These are phyloP conservation scores for Magnolia kwangsiensis DNA, from an alignment of 164 flowering plant genomes.

Conservation along the genomic window DNA sequence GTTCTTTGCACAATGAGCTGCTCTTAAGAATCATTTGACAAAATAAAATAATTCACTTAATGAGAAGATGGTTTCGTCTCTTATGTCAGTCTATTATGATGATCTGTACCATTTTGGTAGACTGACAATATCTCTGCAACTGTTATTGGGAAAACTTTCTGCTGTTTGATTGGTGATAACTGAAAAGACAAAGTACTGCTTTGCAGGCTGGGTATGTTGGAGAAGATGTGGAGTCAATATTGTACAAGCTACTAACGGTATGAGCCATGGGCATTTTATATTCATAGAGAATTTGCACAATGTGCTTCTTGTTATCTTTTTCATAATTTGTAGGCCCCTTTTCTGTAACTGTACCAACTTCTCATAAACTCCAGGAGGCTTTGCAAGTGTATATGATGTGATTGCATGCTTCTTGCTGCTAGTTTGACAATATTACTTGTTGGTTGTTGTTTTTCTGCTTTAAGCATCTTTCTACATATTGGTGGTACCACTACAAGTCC, in stretches of 20 bases:
- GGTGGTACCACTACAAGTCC: not conserved
- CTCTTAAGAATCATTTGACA: not conserved
- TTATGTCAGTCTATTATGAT: no score
- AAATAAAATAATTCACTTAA: not conserved
- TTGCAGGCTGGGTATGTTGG: conserved; percentile 61
- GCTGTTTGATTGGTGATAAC: not conserved
- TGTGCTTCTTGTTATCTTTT: not conserved
- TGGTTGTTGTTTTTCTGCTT: not conserved
- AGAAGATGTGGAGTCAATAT: conserved; percentile 96
- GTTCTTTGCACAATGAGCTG: not conserved
- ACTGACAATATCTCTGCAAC: not conserved
- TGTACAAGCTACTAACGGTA: conserved; percentile 88
- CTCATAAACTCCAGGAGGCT: not conserved
- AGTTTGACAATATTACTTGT: not conserved
- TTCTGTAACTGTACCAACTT: not conserved
- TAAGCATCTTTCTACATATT: not conserved
- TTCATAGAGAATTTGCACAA: not conserved
- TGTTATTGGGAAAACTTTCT: not conserved
- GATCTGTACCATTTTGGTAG: not conserved
- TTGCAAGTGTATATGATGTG: not conserved
- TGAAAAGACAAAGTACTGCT: not conserved
- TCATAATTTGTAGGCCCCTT: not conserved
- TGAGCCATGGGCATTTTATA: not conserved
- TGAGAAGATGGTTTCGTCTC: no score
- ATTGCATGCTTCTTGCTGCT: not conserved